These are phyloP conservation scores for Crucihimalaya himalaica DNA, from an alignment of 345 rosid genomes.

Conservation along the genomic window DNA sequence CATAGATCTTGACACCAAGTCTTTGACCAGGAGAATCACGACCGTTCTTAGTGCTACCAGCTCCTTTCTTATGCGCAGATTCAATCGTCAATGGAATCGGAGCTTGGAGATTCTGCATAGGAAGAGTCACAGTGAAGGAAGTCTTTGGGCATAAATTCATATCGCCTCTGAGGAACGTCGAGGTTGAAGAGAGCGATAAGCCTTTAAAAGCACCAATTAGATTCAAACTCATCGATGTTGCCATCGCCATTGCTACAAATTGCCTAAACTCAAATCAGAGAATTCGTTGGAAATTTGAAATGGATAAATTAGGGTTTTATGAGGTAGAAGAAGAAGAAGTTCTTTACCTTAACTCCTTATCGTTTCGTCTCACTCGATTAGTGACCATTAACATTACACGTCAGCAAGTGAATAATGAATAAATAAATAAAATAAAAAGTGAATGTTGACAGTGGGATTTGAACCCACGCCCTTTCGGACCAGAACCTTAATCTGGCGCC, in stretches of 20 bases:
- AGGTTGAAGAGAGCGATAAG: conserved; percentile 58
- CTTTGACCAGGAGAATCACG: conserved; percentile 90
- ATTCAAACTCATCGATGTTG: conserved; percentile 51
- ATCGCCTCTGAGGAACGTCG: conserved; percentile 66
- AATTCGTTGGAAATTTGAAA: neutral
- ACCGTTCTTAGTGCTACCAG: conserved; percentile 99
- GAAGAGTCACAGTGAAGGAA: conserved; percentile 45
- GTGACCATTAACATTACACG: conserved; percentile 26
- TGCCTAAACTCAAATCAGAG: conserved; percentile 3
- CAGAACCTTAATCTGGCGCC: conserved; percentile 99
- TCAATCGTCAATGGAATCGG: conserved; percentile 65
- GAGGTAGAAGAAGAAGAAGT: neutral
- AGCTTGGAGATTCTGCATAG: conserved; percentile 40
- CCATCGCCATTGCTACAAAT: conserved; percentile 42
- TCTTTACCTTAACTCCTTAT: conserved; percentile 14
- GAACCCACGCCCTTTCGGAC: conserved; percentile 99
- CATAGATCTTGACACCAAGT: conserved; percentile 91
- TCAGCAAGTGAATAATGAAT: neutral
- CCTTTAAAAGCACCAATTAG: conserved; percentile 67
- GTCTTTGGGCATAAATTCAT: conserved; percentile 36
- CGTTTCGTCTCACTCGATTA: conserved; percentile 25
- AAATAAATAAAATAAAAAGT: neutral
- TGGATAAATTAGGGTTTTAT: conserved; percentile 19
- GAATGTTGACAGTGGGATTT: conserved; percentile 86
- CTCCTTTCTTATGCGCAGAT: conserved; percentile 96